Evolutionary conservation across 2,329 filamentous ascomycete genomes (phyloP).

Genomic region (Microsporum ferrugineum): DNA sequence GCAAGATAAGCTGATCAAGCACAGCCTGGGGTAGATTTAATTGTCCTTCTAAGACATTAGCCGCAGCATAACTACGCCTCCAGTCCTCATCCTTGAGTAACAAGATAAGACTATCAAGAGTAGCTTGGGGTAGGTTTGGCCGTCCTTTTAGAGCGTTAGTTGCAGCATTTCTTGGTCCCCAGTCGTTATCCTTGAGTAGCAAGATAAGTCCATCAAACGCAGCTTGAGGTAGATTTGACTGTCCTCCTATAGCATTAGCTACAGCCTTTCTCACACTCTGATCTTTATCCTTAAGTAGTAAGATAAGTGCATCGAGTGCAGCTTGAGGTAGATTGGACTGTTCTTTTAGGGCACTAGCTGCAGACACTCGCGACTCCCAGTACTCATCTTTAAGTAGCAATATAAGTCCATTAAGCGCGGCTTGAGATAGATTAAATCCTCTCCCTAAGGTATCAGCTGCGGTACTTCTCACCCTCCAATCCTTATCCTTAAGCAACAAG

Average conservation of each 20-base stretch:
- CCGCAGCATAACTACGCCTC: not conserved
- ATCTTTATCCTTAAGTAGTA: not conserved
- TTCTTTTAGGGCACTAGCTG: not conserved
- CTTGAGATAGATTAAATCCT: too few species aligned
- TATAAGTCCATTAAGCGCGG: too few species aligned
- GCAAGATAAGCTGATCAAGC: not conserved
- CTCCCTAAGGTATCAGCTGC: not conserved
- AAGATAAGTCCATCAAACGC: not conserved
- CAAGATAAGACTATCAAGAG: too few species aligned
- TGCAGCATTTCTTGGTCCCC: not conserved
- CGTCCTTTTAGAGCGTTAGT: not conserved
- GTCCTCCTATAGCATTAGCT: not conserved
- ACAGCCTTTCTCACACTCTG: not conserved
- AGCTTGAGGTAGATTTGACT: not conserved
- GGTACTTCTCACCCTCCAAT: not conserved
- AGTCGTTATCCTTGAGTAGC: not conserved
- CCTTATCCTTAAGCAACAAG: not conserved
- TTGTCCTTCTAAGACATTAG: not conserved
- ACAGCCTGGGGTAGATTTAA: not conserved
- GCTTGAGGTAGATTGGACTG: not conserved
- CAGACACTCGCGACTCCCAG: too few species aligned
- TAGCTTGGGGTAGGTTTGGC: not conserved
- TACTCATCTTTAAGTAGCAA: too few species aligned
- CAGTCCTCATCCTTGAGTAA: too few species aligned
- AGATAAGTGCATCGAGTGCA: not conserved